A percentile compares a stretch with the other conserved stretches of the same genome.
Conservation (phyloP, 495 filamentous ascomycete genomes). For the Chaetomidium leptoderma region DNA sequence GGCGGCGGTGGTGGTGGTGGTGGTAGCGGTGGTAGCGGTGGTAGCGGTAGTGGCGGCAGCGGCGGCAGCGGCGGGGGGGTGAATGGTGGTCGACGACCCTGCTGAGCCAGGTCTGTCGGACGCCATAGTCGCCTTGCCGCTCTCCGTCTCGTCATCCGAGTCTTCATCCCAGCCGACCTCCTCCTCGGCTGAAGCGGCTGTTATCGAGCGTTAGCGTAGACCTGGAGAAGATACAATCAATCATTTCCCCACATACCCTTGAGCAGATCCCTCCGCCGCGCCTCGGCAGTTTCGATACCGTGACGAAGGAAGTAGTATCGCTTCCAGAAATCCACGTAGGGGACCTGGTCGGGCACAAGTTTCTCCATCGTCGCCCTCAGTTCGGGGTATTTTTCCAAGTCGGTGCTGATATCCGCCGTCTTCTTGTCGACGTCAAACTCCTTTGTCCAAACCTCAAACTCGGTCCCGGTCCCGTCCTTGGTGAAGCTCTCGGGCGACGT, state of each 20-base stretch:
- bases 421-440: conserved; percentile 76
- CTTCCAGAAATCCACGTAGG: conserved; percentile 88
- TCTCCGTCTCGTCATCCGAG: conserved; percentile 20
- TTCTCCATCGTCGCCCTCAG: conserved; percentile 90
- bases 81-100: conserved; percentile 52
- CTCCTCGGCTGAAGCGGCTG: conserved; percentile 62
- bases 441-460: conserved; percentile 71
- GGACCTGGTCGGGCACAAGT: conserved; percentile 82
- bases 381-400: conserved; percentile 85
- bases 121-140: conserved; percentile 24
- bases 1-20: conserved; percentile 17
- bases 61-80: conserved; percentile 27
- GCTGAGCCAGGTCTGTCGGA: conserved; percentile 41
- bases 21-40: too few relatives aligned
- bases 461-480: conserved; percentile 68
- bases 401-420: conserved; percentile 77
- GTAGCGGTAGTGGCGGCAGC: too few relatives aligned
- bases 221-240: neutral
- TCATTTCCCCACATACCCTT: conserved; percentile 60
- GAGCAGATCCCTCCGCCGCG: conserved; percentile 79
- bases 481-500: conserved; percentile 78
- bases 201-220: conserved; percentile 33
- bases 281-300: conserved; percentile 93
- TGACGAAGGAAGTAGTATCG: conserved; percentile 94
- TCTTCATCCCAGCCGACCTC: conserved; percentile 82